phyloP scores from a whole-genome alignment of 169 alveolate species.

The Cryptosporidium sp. region DNA sequence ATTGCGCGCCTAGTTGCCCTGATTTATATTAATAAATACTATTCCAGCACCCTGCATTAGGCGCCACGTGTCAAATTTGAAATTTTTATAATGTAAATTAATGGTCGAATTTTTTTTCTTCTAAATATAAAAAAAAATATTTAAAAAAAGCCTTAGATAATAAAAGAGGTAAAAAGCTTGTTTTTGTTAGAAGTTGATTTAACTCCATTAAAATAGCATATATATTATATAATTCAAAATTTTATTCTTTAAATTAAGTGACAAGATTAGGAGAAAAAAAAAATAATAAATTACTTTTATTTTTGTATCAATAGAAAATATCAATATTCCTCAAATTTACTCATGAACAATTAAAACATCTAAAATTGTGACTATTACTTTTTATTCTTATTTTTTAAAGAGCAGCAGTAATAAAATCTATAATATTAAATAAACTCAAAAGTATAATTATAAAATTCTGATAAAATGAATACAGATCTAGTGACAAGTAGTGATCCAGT shows the following conservation, averaged over 20 bases:
- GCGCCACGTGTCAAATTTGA: slow-evolving; percentile 32
- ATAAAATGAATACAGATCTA: not conserved
- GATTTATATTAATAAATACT: not conserved
- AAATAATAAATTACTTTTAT: too few relatives aligned
- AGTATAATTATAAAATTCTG: not conserved
- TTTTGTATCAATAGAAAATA: not conserved
- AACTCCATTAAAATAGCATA: too few relatives aligned
- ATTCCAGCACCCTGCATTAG: not conserved
- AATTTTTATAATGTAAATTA: not conserved
- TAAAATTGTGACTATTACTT: slow-evolving; percentile 3
- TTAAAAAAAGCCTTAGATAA: not conserved
- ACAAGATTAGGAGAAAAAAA: not conserved
- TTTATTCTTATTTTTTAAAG: not conserved
- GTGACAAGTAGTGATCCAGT: not conserved
- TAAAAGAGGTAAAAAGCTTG: not conserved
- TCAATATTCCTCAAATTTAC: not conserved
- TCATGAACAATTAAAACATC: not conserved
- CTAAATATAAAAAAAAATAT: not conserved
- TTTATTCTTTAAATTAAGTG: too few relatives aligned
- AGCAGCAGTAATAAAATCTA: not conserved
- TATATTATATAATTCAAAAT: too few relatives aligned
- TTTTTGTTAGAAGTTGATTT: too few relatives aligned
- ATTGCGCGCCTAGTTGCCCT: not conserved
- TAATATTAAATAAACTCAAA: not conserved
- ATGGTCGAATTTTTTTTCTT: not conserved